Conservation (phyloP, 331 rosid genomes). For the Quercus lobata region DNA sequence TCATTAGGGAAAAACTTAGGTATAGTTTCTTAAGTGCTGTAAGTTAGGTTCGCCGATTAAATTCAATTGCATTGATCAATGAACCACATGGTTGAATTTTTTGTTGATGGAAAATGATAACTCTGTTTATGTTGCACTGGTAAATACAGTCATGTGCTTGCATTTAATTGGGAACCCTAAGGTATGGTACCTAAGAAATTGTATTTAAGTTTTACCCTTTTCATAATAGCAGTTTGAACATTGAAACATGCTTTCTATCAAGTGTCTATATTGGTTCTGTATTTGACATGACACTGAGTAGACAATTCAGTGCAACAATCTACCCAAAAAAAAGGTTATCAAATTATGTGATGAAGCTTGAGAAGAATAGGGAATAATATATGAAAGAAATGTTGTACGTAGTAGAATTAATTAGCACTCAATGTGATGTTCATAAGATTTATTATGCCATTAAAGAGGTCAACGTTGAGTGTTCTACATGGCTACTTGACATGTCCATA, state of each 20-base stretch:
- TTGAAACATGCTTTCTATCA: not conserved
- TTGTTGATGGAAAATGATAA: too few species aligned
- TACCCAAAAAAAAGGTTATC: not conserved
- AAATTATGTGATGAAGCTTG: not conserved
- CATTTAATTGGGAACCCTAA: too few species aligned
- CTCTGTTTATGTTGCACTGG: too few species aligned
- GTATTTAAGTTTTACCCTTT: not conserved
- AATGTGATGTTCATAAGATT: not conserved
- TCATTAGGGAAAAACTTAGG: too few species aligned
- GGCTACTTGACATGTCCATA: not conserved
- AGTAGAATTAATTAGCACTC: not conserved
- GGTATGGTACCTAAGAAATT: too few species aligned
- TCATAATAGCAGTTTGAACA: not conserved
- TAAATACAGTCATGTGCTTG: too few species aligned
- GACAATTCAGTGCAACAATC: not conserved
- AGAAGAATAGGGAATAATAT: not conserved
- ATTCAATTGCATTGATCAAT: too few species aligned
- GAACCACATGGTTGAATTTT: too few species aligned
- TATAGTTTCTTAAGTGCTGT: too few species aligned
- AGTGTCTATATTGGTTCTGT: not conserved
- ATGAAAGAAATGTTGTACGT: not conserved
- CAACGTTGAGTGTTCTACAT: not conserved
- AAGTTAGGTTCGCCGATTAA: too few species aligned
- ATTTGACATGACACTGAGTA: not conserved
- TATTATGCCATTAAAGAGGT: not conserved